A percentile compares a stretch with the other conserved stretches of the same genome.
Evolutionary conservation across 2,329 filamentous ascomycete genomes (phyloP).

Genomic region (Ophiostoma sp.): DNA sequence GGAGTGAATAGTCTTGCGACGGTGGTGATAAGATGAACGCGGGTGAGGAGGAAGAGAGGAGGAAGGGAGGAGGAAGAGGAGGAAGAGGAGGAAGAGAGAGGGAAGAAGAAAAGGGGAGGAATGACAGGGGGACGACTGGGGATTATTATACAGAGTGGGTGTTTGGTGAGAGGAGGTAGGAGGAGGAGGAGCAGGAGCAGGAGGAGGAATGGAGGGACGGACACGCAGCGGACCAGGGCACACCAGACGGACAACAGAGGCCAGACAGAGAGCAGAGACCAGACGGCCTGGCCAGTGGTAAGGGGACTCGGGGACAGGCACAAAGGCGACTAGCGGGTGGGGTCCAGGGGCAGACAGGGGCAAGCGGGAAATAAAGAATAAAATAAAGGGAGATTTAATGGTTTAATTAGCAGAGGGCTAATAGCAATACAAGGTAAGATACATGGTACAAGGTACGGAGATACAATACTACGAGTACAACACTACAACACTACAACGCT

Average conservation of each 20-base stretch:
- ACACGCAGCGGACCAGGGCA: neutral
- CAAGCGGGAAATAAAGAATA: slow-evolving; percentile 3
- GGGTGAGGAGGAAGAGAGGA: slow-evolving; percentile 7
- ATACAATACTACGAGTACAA: too few species aligned
- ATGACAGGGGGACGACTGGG: slow-evolving; percentile 8
- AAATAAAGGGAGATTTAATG: neutral
- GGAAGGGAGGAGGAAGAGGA: neutral
- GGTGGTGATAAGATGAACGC: slow-evolving; percentile 15
- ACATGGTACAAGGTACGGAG: neutral
- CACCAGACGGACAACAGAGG: neutral
- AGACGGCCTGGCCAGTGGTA: slow-evolving; percentile 3
- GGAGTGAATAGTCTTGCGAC: slow-evolving; percentile 18
- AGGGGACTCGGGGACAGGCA: too few species aligned
- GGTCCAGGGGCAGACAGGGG: slow-evolving; percentile 9
- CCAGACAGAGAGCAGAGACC: neutral
- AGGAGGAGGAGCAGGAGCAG: too few species aligned
- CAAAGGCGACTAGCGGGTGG: slow-evolving; percentile 8
- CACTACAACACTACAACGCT: too few species aligned
- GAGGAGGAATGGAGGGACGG: neutral
- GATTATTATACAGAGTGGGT: slow-evolving; percentile 11
- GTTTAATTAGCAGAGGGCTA: neutral
- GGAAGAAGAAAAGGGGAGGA: neutral
- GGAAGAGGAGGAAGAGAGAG: neutral
- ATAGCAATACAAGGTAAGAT: neutral
- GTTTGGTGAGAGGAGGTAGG: neutral